Conservation (phyloP, 2,329 filamentous ascomycete genomes). For the Beauveria sp. region DNA sequence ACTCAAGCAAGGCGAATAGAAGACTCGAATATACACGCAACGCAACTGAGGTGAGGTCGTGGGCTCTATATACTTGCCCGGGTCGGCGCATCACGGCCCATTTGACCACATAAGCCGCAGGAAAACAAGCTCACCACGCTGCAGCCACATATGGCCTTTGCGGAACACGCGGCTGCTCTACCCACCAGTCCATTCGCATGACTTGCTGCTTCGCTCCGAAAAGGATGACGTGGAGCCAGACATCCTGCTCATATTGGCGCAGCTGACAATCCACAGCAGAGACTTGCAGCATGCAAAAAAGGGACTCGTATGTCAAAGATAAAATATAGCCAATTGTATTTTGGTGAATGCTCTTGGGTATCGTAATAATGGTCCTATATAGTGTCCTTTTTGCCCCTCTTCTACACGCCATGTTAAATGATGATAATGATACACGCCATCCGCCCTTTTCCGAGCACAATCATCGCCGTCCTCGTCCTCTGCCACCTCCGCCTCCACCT, state of each 20-base stretch:
- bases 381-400: not conserved
- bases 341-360: not conserved
- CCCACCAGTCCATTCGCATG: not conserved
- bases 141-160: not conserved
- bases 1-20: not conserved
- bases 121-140: not conserved
- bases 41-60: not conserved
- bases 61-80: not conserved
- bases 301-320: not conserved
- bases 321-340: slow-evolving; percentile 1
- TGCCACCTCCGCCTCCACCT: slow-evolving; percentile 15
- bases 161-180: not conserved
- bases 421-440: not conserved
- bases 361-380: not conserved
- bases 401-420: not conserved
- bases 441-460: not conserved
- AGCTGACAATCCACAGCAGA: not conserved
- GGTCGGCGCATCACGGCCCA: not conserved
- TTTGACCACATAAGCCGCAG: not conserved
- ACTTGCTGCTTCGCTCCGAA: not conserved
- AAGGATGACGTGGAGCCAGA: slow-evolving; percentile 1
- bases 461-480: slow-evolving; percentile 7
- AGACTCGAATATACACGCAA: not conserved
- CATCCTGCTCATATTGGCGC: not conserved
- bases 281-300: not conserved